Conservation (phyloP, 2,329 filamentous ascomycete species). For the Chaetomiaceae sp. region DNA sequence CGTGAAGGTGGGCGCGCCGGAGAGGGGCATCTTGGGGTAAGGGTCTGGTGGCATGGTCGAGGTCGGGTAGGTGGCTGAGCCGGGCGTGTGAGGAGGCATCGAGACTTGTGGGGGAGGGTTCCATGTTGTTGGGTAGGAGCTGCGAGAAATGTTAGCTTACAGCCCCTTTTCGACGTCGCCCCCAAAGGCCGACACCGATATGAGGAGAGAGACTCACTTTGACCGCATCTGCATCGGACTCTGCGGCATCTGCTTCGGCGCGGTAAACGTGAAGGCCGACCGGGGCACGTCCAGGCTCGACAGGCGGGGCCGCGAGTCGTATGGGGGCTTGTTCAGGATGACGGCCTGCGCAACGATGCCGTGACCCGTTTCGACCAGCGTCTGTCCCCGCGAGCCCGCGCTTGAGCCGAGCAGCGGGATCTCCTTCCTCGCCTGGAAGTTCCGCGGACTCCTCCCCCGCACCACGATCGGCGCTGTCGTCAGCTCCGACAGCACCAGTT, state of each 20-base stretch:
- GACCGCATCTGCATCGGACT: conserved; percentile 54
- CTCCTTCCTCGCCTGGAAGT: conserved; percentile 92
- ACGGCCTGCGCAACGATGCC: conserved; percentile 57
- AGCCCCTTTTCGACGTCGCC: not conserved
- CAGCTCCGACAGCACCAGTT: conserved; percentile 76
- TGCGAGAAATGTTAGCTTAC: conserved; percentile 34
- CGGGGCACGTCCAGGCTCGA: conserved; percentile 54
- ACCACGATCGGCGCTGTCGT: conserved; percentile 90
- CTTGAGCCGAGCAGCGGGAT: conserved; percentile 77
- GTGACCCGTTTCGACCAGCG: conserved; percentile 58
- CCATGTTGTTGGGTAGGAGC: conserved; percentile 56
- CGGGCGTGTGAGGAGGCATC: conserved; percentile 47
- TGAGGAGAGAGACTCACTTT: too few relatives aligned
- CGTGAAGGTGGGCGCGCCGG: conserved; percentile 44
- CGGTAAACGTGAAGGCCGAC: conserved; percentile 54
- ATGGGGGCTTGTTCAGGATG: conserved; percentile 45
- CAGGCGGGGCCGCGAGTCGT: conserved; percentile 49
- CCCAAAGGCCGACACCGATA: too few relatives aligned
- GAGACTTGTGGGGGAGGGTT: conserved; percentile 42
- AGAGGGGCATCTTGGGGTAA: conserved; percentile 51
- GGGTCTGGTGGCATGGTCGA: conserved; percentile 47
- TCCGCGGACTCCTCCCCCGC: conserved; percentile 84
- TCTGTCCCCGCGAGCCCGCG: conserved; percentile 73
- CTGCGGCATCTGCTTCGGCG: conserved; percentile 49
- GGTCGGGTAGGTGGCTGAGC: conserved; percentile 48